A percentile compares a stretch with the other conserved stretches of the same genome.
Conservation (phyloP, 495 filamentous ascomycete genomes). For the Sporormia fimetaria region DNA sequence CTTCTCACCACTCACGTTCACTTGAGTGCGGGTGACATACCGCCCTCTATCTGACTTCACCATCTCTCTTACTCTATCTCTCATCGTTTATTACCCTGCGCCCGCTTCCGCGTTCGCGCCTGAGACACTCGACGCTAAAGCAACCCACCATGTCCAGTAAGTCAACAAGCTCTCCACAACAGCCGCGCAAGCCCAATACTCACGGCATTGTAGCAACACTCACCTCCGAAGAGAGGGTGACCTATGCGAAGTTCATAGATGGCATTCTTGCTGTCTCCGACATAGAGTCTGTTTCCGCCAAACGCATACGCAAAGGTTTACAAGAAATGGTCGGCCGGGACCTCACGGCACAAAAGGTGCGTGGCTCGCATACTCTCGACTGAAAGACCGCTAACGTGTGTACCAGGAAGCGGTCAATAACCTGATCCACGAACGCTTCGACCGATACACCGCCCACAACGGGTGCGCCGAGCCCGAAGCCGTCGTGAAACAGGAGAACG, state of each 20-base stretch:
- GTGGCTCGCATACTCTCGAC: constrained; percentile 12
- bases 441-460: constrained; percentile 50
- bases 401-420: constrained; percentile 62
- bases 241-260: constrained; percentile 81
- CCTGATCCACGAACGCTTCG: constrained; percentile 84
- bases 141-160: constrained; percentile 18
- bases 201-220: constrained; percentile 4
- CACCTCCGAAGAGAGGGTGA: constrained; percentile 28
- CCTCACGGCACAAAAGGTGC: constrained; percentile 74
- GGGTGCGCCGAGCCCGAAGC: constrained; percentile 12
- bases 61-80: not conserved
- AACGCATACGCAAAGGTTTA: constrained; percentile 79
- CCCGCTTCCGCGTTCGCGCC: not conserved
- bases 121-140: too few species aligned
- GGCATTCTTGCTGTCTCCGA: constrained; percentile 73
- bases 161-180: not conserved
- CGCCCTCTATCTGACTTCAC: too few species aligned
- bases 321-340: constrained; percentile 68
- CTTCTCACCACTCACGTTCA: constrained; percentile 3
- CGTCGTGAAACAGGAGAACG: too few species aligned
- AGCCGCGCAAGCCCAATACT: constrained; percentile 5
- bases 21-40: not conserved
- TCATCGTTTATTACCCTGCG: not conserved
- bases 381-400: constrained; percentile 5
- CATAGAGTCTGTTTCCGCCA: constrained; percentile 81